Conservation (phyloP, 208 protist species). For the Crithidia brevicula region DNA sequence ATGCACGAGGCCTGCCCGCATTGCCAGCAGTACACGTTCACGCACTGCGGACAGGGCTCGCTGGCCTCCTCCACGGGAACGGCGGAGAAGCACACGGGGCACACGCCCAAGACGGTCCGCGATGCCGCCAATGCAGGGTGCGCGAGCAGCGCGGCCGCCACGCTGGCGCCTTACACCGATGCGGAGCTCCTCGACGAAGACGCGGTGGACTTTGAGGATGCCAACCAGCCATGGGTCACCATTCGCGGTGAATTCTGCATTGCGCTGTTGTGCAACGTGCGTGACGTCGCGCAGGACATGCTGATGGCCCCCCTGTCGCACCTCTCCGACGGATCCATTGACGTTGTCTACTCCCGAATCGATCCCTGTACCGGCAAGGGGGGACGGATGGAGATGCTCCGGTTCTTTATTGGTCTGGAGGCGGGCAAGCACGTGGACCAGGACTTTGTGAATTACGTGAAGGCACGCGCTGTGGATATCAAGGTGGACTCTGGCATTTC, state of each 20-base stretch:
- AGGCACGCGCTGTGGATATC: slow-evolving; percentile 78
- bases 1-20: slow-evolving; percentile 63
- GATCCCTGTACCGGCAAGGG: slow-evolving; percentile 31
- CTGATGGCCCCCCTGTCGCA: slow-evolving; percentile 79
- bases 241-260: slow-evolving; percentile 68
- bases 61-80: slow-evolving; percentile 13
- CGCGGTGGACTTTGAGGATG: slow-evolving; percentile 67
- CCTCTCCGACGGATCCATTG: slow-evolving; percentile 80
- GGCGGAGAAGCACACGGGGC: slow-evolving; percentile 15
- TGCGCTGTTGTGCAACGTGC: slow-evolving; percentile 72
- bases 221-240: slow-evolving; percentile 74
- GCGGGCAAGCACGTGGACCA: slow-evolving; percentile 68
- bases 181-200: slow-evolving; percentile 51
- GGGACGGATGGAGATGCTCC: slow-evolving; percentile 67
- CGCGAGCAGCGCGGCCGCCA: slow-evolving; percentile 14
- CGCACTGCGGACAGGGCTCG: slow-evolving; percentile 10
- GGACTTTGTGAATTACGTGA: slow-evolving; percentile 78
- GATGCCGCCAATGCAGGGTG: not conserved
- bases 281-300: slow-evolving; percentile 76
- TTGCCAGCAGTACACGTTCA: slow-evolving; percentile 48
- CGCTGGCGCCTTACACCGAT: slow-evolving; percentile 32
- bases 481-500: slow-evolving; percentile 68
- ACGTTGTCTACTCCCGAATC: slow-evolving; percentile 68
- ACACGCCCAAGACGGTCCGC: slow-evolving; percentile 4
- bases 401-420: slow-evolving; percentile 71